Conservation (phyloP, 2,329 filamentous ascomycete genomes). For the Cladosporium sp. region DNA sequence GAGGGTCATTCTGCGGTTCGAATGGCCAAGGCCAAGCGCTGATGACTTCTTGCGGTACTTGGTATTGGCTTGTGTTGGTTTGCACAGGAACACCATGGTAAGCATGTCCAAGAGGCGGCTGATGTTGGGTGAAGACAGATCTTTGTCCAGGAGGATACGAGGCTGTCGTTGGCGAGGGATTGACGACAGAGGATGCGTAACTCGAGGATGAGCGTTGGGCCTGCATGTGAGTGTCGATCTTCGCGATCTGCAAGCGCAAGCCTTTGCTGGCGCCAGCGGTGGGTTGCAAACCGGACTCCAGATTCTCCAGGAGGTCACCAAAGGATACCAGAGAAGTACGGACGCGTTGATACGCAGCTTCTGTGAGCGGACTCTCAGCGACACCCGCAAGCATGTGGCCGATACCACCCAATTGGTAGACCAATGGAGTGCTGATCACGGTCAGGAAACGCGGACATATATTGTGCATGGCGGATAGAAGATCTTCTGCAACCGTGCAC, state of each 20-base stretch:
- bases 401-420: conserved; percentile 52
- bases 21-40: conserved; percentile 45
- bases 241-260: conserved; percentile 44
- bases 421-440: conserved; percentile 51
- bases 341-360: conserved; percentile 44
- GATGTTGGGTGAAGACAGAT: conserved; percentile 7
- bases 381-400: conserved; percentile 52
- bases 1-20: conserved; percentile 22
- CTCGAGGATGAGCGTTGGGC: conserved; percentile 27
- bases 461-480: conserved; percentile 45
- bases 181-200: conserved; percentile 16
- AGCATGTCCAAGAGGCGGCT: not conserved
- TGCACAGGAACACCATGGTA: not conserved
- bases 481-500: conserved; percentile 48
- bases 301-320: conserved; percentile 47
- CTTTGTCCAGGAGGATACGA: conserved; percentile 5
- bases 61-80: conserved; percentile 35
- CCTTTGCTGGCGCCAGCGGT: conserved; percentile 42
- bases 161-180: not conserved
- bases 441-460: conserved; percentile 49
- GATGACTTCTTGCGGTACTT: conserved; percentile 44
- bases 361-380: conserved; percentile 47
- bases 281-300: conserved; percentile 45
- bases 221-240: conserved; percentile 48
- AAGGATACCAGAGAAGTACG: conserved; percentile 46